phyloP scores from a whole-genome alignment of 1,139 yeast species.

The Pichia sp. region DNA sequence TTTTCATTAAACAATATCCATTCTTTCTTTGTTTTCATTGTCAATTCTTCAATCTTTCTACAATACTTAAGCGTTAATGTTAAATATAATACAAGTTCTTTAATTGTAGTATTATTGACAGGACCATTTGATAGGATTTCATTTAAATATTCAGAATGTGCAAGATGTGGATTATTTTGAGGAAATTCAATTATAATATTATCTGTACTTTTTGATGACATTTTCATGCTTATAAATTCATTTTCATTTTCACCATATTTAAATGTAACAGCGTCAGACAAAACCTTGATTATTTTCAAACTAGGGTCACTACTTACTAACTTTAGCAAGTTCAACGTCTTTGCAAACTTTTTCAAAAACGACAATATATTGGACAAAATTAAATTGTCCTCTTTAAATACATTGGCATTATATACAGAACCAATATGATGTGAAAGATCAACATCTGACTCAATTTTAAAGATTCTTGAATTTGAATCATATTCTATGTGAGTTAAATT shows the following conservation, averaged over 20 bases:
- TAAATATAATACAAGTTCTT: conserved; percentile 24
- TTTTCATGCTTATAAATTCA: conserved; percentile 23
- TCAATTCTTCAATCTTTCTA: conserved; percentile 2
- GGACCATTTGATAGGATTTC: conserved; percentile 7
- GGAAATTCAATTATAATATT: conserved; percentile 24
- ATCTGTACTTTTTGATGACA: conserved; percentile 13
- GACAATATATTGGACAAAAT: conserved; percentile 22
- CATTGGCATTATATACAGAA: not conserved
- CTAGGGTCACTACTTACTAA: conserved; percentile 24
- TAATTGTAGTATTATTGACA: conserved; percentile 17
- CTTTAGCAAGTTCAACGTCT: conserved; percentile 24
- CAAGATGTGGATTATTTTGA: conserved; percentile 24
- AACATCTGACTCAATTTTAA: conserved; percentile 25
- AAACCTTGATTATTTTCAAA: conserved; percentile 23
- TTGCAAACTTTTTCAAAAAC: conserved; percentile 24
- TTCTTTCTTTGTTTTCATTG: not conserved
- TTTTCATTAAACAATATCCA: conserved; percentile 13
- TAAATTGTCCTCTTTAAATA: conserved; percentile 4
- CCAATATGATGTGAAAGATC: conserved; percentile 21
- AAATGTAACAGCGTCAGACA: conserved; percentile 24
- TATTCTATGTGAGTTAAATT: conserved; percentile 23
- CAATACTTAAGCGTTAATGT: conserved; percentile 27
- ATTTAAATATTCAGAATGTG: conserved; percentile 21
- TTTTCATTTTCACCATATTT: conserved; percentile 25
- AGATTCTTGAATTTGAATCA: conserved; percentile 22